These are phyloP conservation scores for Boletus smithii DNA, from an alignment of 1,284 basidiomycete species.

Conservation along the genomic window DNA sequence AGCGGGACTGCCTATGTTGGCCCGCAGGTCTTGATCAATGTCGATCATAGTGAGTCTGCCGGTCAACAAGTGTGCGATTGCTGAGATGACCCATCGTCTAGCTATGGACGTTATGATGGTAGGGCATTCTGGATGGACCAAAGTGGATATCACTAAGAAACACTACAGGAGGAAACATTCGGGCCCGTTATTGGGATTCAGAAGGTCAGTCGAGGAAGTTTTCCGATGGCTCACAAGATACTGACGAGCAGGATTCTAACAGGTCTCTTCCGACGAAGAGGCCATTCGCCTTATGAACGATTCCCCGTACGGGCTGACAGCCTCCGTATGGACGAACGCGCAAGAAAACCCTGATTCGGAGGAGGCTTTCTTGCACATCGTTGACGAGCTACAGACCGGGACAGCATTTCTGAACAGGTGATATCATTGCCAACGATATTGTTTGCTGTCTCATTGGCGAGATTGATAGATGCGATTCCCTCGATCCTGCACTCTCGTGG, in stretches of 20 bases:
- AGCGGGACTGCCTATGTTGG: conserved; percentile 84
- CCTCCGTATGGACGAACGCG: conserved; percentile 88
- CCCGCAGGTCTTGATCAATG: conserved; percentile 85
- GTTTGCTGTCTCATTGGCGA: neutral
- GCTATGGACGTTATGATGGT: conserved; percentile 92
- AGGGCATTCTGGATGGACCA: conserved; percentile 20
- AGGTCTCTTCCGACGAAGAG: conserved; percentile 81
- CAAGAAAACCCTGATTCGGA: conserved; percentile 56
- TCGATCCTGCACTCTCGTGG: conserved; percentile 93
- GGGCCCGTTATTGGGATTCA: conserved; percentile 91
- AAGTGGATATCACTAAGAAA: neutral
- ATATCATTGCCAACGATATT: neutral
- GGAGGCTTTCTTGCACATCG: conserved; percentile 66
- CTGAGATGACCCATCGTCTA: conserved; percentile 29
- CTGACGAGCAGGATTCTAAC: neutral
- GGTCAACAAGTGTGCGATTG: neutral
- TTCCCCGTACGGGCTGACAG: conserved; percentile 91
- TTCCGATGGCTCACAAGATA: neutral
- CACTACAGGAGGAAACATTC: conserved; percentile 72
- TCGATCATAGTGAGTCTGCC: conserved; percentile 70
- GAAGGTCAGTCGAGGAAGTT: conserved; percentile 55
- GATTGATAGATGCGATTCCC: conserved; percentile 65
- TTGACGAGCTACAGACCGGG: conserved; percentile 77
- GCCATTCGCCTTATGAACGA: conserved; percentile 92
- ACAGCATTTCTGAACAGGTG: conserved; percentile 90